Percentiles rank a stretch among this genome's conserved stretches.
These are phyloP conservation scores for Calonectria hawksworthii DNA, from an alignment of 2,329 filamentous ascomycete genomes.

Conservation along the genomic window DNA sequence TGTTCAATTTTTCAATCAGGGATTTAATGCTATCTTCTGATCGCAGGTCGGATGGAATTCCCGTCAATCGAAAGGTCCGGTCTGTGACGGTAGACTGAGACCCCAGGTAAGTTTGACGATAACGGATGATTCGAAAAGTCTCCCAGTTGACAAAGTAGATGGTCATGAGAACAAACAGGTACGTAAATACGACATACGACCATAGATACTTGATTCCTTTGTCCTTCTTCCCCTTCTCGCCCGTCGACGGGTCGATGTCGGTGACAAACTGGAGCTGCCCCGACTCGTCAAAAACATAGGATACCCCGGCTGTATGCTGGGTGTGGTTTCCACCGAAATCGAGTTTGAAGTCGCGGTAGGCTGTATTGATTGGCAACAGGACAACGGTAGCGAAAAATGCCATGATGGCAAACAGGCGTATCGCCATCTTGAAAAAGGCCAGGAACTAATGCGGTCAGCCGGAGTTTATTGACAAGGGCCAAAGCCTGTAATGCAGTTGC, in stretches of 20 bases:
- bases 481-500: neutral
- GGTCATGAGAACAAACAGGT: conserved; percentile 87
- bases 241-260: conserved; percentile 44
- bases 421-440: conserved; percentile 95
- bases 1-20: conserved; percentile 87
- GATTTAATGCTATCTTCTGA: conserved; percentile 87
- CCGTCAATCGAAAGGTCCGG: conserved; percentile 90
- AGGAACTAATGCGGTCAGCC: conserved; percentile 72
- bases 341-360: conserved; percentile 58
- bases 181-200: conserved; percentile 96
- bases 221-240: conserved; percentile 51
- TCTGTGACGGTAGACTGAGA: conserved; percentile 97
- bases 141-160: conserved; percentile 87
- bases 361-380: conserved; percentile 87
- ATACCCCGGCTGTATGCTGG: conserved; percentile 9
- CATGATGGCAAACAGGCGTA: conserved; percentile 83
- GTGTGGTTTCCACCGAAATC: conserved; percentile 5
- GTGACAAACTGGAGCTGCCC: conserved; percentile 33
- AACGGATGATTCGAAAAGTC: conserved; percentile 86
- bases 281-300: conserved; percentile 22
- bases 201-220: conserved; percentile 75
- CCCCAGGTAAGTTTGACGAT: conserved; percentile 91
- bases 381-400: conserved; percentile 86
- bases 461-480: neutral
- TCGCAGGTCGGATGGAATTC: conserved; percentile 84